These are phyloP conservation scores for Dioscorea cayenensis DNA, from an alignment of 116 monocot species.

Conservation along the genomic window DNA sequence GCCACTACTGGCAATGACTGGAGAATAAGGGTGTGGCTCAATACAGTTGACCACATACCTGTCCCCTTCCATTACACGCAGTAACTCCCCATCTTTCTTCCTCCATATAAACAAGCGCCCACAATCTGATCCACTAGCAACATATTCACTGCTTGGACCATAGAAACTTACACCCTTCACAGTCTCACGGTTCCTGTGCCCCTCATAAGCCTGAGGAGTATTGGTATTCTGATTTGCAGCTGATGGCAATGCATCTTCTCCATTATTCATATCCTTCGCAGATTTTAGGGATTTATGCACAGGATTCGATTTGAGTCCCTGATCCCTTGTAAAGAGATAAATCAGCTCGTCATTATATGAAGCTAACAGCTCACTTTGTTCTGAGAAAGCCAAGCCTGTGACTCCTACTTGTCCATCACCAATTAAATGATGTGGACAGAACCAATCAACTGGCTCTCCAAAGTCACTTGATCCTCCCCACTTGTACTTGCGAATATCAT, in stretches of 20 bases:
- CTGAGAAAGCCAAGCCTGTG: constrained; percentile 83
- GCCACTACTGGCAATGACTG: constrained; percentile 80
- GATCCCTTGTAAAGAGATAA: constrained; percentile 68
- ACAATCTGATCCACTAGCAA: constrained; percentile 94
- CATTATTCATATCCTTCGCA: background rate
- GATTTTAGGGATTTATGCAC: background rate
- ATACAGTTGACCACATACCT: constrained; percentile 77
- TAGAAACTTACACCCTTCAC: constrained; percentile 88
- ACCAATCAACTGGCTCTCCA: constrained; percentile 30
- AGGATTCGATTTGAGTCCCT: constrained; percentile 45
- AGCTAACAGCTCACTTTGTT: constrained; percentile 65
- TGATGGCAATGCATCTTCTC: constrained; percentile 9
- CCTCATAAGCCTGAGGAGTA: constrained; percentile 39
- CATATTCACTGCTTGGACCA: constrained; percentile 82
- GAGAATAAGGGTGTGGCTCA: constrained; percentile 58
- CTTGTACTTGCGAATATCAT: constrained; percentile 70
- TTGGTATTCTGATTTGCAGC: constrained; percentile 3
- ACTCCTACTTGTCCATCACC: constrained; percentile 44
- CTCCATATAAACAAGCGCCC: constrained; percentile 91
- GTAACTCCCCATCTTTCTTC: constrained; percentile 67
- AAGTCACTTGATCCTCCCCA: constrained; percentile 25
- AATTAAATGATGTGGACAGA: constrained; percentile 56
- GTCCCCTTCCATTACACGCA: constrained; percentile 89
- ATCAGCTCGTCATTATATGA: constrained; percentile 67
- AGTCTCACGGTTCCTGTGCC: constrained; percentile 73